Evolutionary conservation across 129 eudicot genomes (phyloP), one percentile per base, ranked within the genome.

Genomic region (Glebionis coronaria): DNA sequence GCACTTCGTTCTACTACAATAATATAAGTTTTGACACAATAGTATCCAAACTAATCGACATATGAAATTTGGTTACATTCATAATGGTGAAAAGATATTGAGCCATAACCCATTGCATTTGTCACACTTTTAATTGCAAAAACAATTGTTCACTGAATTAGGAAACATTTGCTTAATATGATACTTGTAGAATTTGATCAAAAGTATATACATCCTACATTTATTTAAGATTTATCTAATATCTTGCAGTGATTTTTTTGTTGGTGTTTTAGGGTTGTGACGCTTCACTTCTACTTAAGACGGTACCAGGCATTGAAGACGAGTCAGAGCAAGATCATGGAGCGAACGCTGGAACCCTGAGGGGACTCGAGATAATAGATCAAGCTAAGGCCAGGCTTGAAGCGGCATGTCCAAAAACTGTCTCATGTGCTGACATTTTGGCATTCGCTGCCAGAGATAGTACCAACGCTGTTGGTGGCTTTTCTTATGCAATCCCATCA

Each of bases 381-480:
- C 68, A 76, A 35, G 85, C 88, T 12, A 85, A 85, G 55, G 70
- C 83, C 65, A 76, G 38, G 60, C 46, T 82, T 3, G 88, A 85
- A 74, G 74, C 72, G 12, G 29, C 45, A 28, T 85, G 88, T 76
- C 92, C 85, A 0, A 58, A 64, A 23, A 77, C 78, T 0, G 85
- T 85, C 12, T 85, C 91, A 16, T 85, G 88, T 56, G 85, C 91
- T 1, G 91, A 85, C 54, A 71, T 85, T 3, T 44, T 85, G 21
- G 79, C 83, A 11, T 82, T 82, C 8, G 88, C 88, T 3, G 82
- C 92, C 3, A 79, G 88, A 2, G 92, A 85, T 58, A 54, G 78
- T 44, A 56, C 78, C 40, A 23, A 12, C 56, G 16, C 15, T 2
- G 79, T 63, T 14, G 88, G 92, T 25, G 83, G 85, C 0, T 20